Evolutionary conservation across 495 filamentous ascomycete genomes (phyloP).

Genomic region (Penicillium egyptiacum): DNA sequence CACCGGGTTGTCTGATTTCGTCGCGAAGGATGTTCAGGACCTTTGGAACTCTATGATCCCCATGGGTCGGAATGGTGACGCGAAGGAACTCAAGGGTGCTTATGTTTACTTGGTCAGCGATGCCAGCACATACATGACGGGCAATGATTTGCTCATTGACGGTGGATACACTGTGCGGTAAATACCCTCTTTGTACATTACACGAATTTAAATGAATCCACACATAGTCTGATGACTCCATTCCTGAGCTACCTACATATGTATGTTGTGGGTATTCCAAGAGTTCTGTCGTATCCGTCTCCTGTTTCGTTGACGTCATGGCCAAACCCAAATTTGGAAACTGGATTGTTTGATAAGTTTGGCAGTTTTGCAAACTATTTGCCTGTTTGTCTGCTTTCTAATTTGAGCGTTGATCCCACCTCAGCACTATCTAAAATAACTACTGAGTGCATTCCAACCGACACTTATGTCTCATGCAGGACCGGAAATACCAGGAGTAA

Average conservation of each 20-base stretch:
- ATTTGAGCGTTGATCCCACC: too few relatives aligned
- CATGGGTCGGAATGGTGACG: conserved; percentile 68
- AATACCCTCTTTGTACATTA: conserved; percentile 15
- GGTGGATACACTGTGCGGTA: conserved; percentile 56
- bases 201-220: not conserved
- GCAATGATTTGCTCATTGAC: conserved; percentile 73
- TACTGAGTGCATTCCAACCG: too few relatives aligned
- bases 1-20: conserved; percentile 75
- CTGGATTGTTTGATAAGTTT: not conserved
- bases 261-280: too few relatives aligned
- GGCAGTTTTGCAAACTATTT: not conserved
- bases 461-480: conserved; percentile 21
- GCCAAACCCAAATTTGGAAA: not conserved
- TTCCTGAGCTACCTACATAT: too few relatives aligned
- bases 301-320: too few relatives aligned
- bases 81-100: conserved; percentile 81
- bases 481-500: conserved; percentile 59
- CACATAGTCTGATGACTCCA: not conserved
- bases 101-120: conserved; percentile 77
- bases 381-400: too few relatives aligned
- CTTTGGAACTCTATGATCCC: conserved; percentile 76
- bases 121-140: conserved; percentile 82
- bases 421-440: too few relatives aligned
- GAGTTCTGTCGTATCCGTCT: too few relatives aligned
- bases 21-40: conserved; percentile 66